Conservation (phyloP, 345 rosid species). For the Citrus sp. region DNA sequence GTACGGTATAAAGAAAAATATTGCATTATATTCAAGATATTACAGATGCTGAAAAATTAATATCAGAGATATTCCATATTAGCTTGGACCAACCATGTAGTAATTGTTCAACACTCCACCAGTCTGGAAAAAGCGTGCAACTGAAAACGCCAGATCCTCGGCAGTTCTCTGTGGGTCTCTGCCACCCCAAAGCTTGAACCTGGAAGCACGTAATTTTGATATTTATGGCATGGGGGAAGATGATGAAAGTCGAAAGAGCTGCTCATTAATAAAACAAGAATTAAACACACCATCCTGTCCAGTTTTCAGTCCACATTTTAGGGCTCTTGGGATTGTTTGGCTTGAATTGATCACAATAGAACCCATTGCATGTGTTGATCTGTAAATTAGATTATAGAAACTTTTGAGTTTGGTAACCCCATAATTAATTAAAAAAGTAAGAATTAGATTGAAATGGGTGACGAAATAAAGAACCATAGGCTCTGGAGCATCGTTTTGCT, state of each 20-base stretch:
- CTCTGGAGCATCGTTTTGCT: constrained; percentile 20
- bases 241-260: too few relatives aligned
- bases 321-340: constrained; percentile 36
- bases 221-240: neutral
- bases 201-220: neutral
- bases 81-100: constrained; percentile 31
- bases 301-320: constrained; percentile 47
- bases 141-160: constrained; percentile 41
- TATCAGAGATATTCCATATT: neutral
- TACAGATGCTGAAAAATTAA: neutral
- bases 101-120: constrained; percentile 42
- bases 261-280: neutral
- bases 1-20: constrained; percentile 5
- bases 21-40: neutral
- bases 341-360: constrained; percentile 31
- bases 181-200: constrained; percentile 41
- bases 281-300: constrained; percentile 40
- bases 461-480: constrained; percentile 11
- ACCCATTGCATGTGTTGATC: constrained; percentile 42
- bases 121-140: constrained; percentile 32
- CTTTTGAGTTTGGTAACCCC: too few relatives aligned
- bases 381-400: neutral
- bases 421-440: neutral
- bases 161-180: constrained; percentile 33
- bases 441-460: neutral